Base-by-base conservation (phyloP, 192 early-diverging fungal genomes). In the Coemansia erecta region DNA sequence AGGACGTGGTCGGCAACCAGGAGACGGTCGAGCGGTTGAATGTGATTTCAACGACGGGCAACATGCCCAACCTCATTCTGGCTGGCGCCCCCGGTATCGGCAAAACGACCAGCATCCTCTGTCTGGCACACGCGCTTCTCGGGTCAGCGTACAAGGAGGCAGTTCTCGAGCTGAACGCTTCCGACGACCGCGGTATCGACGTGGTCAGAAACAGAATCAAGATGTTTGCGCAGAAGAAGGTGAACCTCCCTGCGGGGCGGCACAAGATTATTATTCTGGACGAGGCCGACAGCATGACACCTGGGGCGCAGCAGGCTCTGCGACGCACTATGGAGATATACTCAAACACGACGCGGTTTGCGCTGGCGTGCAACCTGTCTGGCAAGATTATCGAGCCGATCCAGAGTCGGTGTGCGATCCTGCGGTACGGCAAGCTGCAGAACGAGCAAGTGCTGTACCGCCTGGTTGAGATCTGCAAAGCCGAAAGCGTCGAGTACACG, bases 271-370 rank as follows among this genome's bases (percentile, higher is more conserved):
- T 99, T 41, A 97, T 99, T 72, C 76, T 99, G 54, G 97, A 99
- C 71, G 97, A 99, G 81, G 97, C 94, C n/a, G 97, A 99, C 71
- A 95, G 92, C 70, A 98, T 99, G 97, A 97, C 95, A 10, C 80
- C 87, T 28, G 92, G 90, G 19, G 97, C 97, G 8, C 97, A 99
- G 66, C 95, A 99, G 71, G 97, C 97, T 28, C 84, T 99, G 58
- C 86, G 97, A 58, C 85, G 95, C 44, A 99, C 93, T 0, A 99
- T 99, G 95, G 97, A 99, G 71, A 89, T 98, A 42, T 99, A 93
- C 74, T 93, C 93, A 14, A 84, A 83, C 52, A 98, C 94, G 2
- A 99, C 97, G 11, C 85, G 97, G 23, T 99, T 99, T 81, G 94
- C 93, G 5, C 76, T 97, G 14, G 97, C 97, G 2, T 99, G 97